These are phyloP conservation scores for Teratosphaeriaceae sp. DNA, from an alignment of 2,329 filamentous ascomycete species.

Conservation along the genomic window DNA sequence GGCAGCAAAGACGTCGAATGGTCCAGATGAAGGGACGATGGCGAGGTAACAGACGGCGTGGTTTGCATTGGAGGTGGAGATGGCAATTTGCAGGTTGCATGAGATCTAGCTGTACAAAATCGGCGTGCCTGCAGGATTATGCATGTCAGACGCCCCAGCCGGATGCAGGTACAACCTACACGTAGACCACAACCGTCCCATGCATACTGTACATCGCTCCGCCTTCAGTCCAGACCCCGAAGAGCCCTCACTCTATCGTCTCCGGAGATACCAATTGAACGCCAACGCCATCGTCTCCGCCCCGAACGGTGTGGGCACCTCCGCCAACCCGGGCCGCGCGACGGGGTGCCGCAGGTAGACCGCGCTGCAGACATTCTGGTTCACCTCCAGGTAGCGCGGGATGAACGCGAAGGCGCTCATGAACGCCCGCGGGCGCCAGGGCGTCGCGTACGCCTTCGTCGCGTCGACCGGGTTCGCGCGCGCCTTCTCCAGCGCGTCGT, in stretches of 20 bases:
- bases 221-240: too few species aligned
- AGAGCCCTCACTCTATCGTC: too few species aligned
- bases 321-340: slow-evolving; percentile 69
- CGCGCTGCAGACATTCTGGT: slow-evolving; percentile 92
- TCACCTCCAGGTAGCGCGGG: slow-evolving; percentile 91
- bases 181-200: background rate
- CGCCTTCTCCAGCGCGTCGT: slow-evolving; percentile 52
- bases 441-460: slow-evolving; percentile 79
- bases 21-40: too few species aligned
- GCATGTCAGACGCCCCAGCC: too few species aligned
- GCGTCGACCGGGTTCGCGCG: slow-evolving; percentile 70
- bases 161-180: background rate
- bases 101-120: too few species aligned
- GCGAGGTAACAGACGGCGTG: too few species aligned
- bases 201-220: background rate
- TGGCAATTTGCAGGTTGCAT: too few species aligned
- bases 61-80: too few species aligned
- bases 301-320: slow-evolving; percentile 69
- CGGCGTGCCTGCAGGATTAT: too few species aligned
- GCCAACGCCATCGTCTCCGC: slow-evolving; percentile 68
- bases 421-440: slow-evolving; percentile 79
- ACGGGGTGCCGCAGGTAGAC: slow-evolving; percentile 95
- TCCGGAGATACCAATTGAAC: slow-evolving; percentile 89
- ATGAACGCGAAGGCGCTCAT: slow-evolving; percentile 95
- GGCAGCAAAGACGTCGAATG: too few species aligned